Evolutionary conservation across 2,329 filamentous ascomycete species (phyloP).

Genomic region (Thermothelomyces thermophilus): DNA sequence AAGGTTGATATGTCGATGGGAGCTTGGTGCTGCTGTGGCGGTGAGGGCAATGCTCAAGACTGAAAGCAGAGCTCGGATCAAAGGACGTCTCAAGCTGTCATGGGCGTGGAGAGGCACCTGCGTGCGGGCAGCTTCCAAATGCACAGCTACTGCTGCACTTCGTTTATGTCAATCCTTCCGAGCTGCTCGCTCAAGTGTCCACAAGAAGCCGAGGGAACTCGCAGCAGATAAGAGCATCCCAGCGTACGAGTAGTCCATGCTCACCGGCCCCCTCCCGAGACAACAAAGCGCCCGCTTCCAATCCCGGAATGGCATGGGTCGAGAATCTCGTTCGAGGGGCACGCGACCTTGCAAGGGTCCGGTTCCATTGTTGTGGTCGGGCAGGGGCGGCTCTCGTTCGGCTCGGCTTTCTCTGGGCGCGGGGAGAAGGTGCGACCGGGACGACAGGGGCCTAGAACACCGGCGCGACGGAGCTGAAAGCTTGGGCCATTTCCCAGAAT

Average conservation of each 20-base stretch:
- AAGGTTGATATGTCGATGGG: neutral
- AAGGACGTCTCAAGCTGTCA: too few species aligned
- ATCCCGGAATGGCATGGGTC: neutral
- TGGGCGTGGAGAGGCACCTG: too few species aligned
- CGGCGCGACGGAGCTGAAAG: neutral
- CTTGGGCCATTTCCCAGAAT: neutral
- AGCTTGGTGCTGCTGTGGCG: neutral
- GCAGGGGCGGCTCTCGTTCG: constrained; percentile 2
- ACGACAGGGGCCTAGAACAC: neutral
- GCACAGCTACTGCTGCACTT: too few species aligned
- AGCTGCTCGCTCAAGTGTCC: too few species aligned
- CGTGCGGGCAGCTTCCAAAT: too few species aligned
- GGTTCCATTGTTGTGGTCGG: neutral
- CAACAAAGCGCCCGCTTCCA: neutral
- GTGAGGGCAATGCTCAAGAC: neutral
- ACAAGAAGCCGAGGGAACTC: too few species aligned
- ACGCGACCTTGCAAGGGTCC: constrained; percentile 4
- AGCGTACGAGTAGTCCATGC: too few species aligned
- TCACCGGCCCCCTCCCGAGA: too few species aligned
- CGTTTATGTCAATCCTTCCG: too few species aligned
- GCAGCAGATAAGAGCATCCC: too few species aligned
- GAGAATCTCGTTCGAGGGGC: neutral
- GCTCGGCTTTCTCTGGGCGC: neutral
- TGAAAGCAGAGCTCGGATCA: neutral
- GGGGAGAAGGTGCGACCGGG: neutral